Evolutionary conservation across 2,329 filamentous ascomycete species (phyloP).

Genomic region (Trichoderma brevicompactum): DNA sequence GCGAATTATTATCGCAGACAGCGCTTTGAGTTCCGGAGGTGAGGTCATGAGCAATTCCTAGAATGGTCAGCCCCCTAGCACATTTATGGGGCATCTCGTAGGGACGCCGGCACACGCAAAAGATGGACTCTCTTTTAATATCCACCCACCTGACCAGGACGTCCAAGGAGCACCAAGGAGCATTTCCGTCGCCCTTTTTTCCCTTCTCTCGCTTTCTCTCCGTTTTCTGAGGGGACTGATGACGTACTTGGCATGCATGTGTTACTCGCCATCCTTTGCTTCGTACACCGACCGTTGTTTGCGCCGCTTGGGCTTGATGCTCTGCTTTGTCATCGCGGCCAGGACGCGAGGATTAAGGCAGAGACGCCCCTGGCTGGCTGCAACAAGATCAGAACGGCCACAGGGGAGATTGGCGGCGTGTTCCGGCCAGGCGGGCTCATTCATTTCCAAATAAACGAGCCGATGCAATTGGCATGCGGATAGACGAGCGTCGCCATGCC

Average conservation of each 20-base stretch:
- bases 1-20: constrained; percentile 4
- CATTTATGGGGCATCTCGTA: constrained; percentile 12
- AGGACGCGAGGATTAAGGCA: not conserved
- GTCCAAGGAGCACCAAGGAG: constrained; percentile 3
- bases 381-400: not conserved
- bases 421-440: constrained; percentile 14
- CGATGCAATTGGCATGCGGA: constrained; percentile 3
- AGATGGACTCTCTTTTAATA: constrained; percentile 6
- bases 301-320: not conserved
- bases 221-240: not conserved
- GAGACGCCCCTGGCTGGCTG: not conserved
- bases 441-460: not conserved
- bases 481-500: constrained; percentile 4
- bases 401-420: constrained; percentile 5
- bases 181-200: not conserved
- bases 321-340: not conserved
- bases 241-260: constrained; percentile 6
- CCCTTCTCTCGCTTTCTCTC: not conserved
- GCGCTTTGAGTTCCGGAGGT: constrained; percentile 13
- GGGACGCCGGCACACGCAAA: constrained; percentile 9
- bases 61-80: constrained; percentile 13
- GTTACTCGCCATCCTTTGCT: not conserved
- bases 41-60: constrained; percentile 10
- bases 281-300: not conserved
- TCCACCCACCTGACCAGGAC: constrained; percentile 13